Evolutionary conservation across 2,329 filamentous ascomycete genomes (phyloP).

Genomic region (Colletotrichum scovillei): DNA sequence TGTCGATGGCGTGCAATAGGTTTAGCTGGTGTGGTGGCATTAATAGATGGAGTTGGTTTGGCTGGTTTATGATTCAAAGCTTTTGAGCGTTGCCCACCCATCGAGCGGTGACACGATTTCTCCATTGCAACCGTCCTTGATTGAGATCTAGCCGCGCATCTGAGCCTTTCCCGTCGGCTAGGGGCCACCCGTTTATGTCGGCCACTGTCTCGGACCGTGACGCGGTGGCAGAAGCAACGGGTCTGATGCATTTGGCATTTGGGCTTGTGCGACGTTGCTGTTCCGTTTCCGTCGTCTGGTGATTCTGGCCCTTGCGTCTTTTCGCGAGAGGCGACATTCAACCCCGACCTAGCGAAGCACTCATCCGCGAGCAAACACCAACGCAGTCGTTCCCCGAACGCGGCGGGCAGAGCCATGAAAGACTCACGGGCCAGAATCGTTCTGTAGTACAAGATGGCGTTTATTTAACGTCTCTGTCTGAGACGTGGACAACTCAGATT

Average conservation of each 20-base stretch:
- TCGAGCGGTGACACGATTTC: background rate
- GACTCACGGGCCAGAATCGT: background rate
- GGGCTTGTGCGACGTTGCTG: background rate
- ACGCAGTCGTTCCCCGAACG: constrained; percentile 1
- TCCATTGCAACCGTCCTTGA: constrained; percentile 8
- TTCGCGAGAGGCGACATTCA: background rate
- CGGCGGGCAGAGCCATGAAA: constrained; percentile 6
- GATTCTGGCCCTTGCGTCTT: background rate
- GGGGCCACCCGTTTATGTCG: constrained; percentile 1
- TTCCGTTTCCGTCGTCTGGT: constrained; percentile 22
- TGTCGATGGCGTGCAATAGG: constrained; percentile 26
- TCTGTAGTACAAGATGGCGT: background rate
- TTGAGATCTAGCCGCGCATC: background rate
- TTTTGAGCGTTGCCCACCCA: background rate
- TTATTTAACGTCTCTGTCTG: background rate
- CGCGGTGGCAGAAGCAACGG: constrained; percentile 10
- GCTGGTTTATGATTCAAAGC: background rate
- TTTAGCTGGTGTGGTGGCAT: constrained; percentile 16
- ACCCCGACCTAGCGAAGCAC: background rate
- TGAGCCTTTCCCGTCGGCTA: background rate
- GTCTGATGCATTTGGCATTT: constrained; percentile 14
- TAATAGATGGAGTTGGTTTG: constrained; percentile 25
- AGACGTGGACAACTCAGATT: background rate
- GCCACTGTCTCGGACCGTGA: constrained; percentile 16
- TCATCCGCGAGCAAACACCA: constrained; percentile 14